Evolutionary conservation across 306 rosid species (phyloP), one percentile per base, ranked within the genome.

Genomic region (Cercis canadensis): DNA sequence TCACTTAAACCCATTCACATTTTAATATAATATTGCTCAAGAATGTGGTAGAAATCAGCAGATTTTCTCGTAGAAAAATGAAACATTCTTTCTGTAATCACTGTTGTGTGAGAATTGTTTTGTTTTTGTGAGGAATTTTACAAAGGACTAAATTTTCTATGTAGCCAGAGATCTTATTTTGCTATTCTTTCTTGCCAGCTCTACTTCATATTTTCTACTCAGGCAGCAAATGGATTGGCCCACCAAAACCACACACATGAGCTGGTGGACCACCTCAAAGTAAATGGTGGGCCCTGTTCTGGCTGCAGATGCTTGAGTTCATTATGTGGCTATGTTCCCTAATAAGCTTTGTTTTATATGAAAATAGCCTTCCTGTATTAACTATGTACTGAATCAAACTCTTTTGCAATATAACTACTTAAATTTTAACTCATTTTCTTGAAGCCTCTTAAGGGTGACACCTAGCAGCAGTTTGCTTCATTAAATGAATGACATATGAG

Each of bases 221-320:
- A 65, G 74, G 78, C 59, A 66, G 57, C 62, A 70, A 72, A 61
- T 55, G 82, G 75, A 57, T 17, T 67, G 88, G 74, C 80, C 92
- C 81, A 87, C 76, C 29, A 52, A 71, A 62, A 66, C 83, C 84
- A 57, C 76, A 84, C 40, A 78, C 66, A 75, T 75, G 81, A 73
- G 83, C 34, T 69, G 76, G 91, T 80, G 86, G 93, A 80, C 90
- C 91, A 78, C 79, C 75, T 53, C 74, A 86, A 84, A 82, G 88
- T 67, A 71, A 74, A 67, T 39, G 46, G 86, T 85, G 86, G 89
- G 85, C 4, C 89, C 86, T 62, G 29, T 19, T 58, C 32, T 58
- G 81, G 75, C 76, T 76, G 74, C 81, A 76, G 78, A 88, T 79
- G 90, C 81, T 78, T 82, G 49, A 71, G 37, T 84, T 76, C 88